Conservation (phyloP, 2,329 filamentous ascomycete species). For the Beauveria sp. region DNA sequence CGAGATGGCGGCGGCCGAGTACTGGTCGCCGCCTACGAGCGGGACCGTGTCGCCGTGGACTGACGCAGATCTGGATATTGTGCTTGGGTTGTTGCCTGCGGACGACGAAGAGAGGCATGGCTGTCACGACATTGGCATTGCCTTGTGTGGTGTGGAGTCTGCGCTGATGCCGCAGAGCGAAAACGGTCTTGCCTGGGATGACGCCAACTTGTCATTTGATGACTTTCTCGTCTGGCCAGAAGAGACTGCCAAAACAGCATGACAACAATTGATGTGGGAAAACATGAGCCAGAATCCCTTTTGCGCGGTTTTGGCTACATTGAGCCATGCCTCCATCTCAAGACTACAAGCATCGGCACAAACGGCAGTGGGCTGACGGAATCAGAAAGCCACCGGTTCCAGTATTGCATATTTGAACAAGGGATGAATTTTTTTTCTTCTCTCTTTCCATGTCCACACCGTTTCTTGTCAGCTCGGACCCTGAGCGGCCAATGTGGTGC, state of each 20-base stretch:
- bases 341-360: background rate
- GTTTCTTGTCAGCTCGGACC: background rate
- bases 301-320: no score
- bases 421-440: background rate
- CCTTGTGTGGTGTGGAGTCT: background rate
- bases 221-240: constrained; percentile 16
- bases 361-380: constrained; percentile 4
- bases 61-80: background rate
- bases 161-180: background rate
- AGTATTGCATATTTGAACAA: background rate
- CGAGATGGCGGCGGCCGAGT: background rate
- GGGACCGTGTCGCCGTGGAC: constrained; percentile 8
- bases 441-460: background rate
- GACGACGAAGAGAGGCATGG: background rate
- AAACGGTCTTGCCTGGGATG: background rate
- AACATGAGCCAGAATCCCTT: background rate
- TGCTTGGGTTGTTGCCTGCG: background rate
- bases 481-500: background rate
- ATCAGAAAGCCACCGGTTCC: background rate
- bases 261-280: background rate
- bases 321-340: background rate
- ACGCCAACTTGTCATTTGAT: constrained; percentile 12
- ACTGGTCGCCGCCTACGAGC: constrained; percentile 10
- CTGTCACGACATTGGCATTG: background rate
- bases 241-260: background rate